Evolutionary conservation across 306 rosid genomes (phyloP).

Genomic region (Vicia faba): DNA sequence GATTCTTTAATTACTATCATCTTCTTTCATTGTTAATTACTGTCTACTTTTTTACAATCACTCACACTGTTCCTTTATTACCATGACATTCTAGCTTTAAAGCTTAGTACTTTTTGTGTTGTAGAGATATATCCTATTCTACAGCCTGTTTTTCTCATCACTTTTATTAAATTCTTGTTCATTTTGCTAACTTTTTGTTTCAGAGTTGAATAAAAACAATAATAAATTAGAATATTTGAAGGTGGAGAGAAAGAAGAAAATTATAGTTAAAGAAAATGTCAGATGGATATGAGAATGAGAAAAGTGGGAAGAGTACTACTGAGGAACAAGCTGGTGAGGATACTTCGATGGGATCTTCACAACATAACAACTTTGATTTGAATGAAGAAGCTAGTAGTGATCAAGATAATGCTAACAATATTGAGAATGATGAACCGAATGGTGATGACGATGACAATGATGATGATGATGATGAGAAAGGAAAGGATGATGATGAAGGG

Average conservation of each 20-base stretch:
- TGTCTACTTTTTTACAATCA: neutral
- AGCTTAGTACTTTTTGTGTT: constrained; percentile 20
- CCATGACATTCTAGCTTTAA: constrained; percentile 28
- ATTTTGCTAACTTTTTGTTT: constrained; percentile 30
- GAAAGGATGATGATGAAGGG: constrained; percentile 13
- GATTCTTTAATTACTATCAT: constrained; percentile 9
- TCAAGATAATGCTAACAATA: neutral
- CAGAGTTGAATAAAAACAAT: constrained; percentile 33
- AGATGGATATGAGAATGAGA: constrained; percentile 37
- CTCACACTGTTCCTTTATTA: constrained; percentile 4
- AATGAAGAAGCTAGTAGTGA: constrained; percentile 64
- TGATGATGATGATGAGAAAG: neutral
- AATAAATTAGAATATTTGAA: constrained; percentile 16
- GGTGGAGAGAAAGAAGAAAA: constrained; percentile 17
- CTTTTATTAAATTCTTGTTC: constrained; percentile 12
- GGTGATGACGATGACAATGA: neutral
- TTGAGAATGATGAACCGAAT: neutral
- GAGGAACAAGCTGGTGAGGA: constrained; percentile 33
- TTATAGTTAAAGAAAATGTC: constrained; percentile 36
- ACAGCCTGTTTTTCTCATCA: constrained; percentile 41
- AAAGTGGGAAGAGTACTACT: constrained; percentile 19
- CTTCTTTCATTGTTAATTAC: neutral
- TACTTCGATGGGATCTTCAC: constrained; percentile 45
- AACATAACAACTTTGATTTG: constrained; percentile 59
- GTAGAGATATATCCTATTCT: neutral